Percentiles rank a stretch among this genome's conserved stretches.
Evolutionary conservation across 1,284 basidiomycete genomes (phyloP).

Genomic region (Sphagnurus paluster): DNA sequence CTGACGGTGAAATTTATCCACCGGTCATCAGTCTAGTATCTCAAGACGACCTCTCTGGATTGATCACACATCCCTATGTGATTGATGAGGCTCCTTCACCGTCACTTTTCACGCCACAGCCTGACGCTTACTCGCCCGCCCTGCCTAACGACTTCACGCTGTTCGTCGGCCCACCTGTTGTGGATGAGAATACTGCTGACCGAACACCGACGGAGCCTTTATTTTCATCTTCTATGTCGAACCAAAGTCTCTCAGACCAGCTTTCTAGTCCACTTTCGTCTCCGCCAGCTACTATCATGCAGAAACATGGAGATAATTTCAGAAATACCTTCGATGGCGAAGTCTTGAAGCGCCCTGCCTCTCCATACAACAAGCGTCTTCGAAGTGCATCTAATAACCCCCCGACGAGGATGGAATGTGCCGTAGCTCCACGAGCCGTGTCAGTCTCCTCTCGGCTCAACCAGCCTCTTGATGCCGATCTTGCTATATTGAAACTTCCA

Average conservation of each 20-base stretch:
- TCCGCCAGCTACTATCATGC: slow-evolving; percentile 7
- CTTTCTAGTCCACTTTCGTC: slow-evolving; percentile 16
- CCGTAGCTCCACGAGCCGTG: slow-evolving; percentile 3
- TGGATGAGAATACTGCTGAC: neutral
- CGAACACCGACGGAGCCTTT: too few species aligned
- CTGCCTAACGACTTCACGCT: slow-evolving; percentile 8
- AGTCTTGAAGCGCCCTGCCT: slow-evolving; percentile 8
- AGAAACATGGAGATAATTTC: slow-evolving; percentile 10
- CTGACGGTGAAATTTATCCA: slow-evolving; percentile 4
- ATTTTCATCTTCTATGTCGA: too few species aligned
- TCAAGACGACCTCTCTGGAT: slow-evolving; percentile 13
- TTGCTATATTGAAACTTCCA: slow-evolving; percentile 13
- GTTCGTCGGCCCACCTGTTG: slow-evolving; percentile 9
- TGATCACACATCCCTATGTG: slow-evolving; percentile 4
- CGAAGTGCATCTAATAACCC: slow-evolving; percentile 15
- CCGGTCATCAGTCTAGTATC: slow-evolving; percentile 7
- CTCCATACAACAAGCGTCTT: slow-evolving; percentile 16
- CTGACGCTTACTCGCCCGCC: neutral
- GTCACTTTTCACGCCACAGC: slow-evolving; percentile 7
- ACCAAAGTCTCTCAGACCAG: slow-evolving; percentile 10
- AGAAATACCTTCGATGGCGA: slow-evolving; percentile 14
- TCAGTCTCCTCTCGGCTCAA: slow-evolving; percentile 11
- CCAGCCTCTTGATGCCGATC: slow-evolving; percentile 9
- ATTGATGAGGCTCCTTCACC: slow-evolving; percentile 9
- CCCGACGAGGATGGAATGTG: slow-evolving; percentile 5